phyloP scores from a whole-genome alignment of 139 green algal species.

The Parachlorella kessleri region DNA sequence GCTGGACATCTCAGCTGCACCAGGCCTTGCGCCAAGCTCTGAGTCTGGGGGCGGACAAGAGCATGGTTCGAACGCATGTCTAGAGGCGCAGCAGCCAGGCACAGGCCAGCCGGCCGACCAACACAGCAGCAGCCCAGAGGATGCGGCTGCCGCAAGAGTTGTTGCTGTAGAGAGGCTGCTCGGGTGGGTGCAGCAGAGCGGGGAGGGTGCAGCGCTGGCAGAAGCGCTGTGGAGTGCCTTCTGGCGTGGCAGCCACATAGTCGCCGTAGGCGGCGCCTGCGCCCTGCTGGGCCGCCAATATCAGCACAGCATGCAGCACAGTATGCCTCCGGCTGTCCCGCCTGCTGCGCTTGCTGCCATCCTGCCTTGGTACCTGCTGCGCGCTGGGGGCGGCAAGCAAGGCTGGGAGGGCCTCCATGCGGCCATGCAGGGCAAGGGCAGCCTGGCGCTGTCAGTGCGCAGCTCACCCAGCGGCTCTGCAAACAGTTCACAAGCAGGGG shows the following conservation, averaged over 20 bases:
- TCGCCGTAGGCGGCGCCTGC: conserved; percentile 14
- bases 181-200: neutral
- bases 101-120: too few species aligned
- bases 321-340: too few species aligned
- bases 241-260: conserved; percentile 6
- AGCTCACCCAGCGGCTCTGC: neutral
- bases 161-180: neutral
- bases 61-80: too few species aligned
- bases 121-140: neutral
- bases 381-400: conserved; percentile 2
- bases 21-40: too few species aligned
- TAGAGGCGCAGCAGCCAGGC: too few species aligned
- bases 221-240: conserved; percentile 23
- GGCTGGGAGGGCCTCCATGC: conserved; percentile 27
- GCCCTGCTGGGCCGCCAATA: conserved; percentile 19
- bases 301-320: too few species aligned
- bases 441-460: neutral
- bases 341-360: neutral
- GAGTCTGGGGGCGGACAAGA: too few species aligned
- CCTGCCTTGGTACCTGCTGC: conserved; percentile 34
- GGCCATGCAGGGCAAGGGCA: neutral
- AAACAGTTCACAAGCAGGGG: neutral
- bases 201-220: neutral
- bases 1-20: too few species aligned
- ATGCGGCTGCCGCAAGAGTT: too few species aligned